These are phyloP conservation scores for Cutaneotrichosporon sp. DNA, from an alignment of 1,284 basidiomycete genomes.

Conservation along the genomic window DNA sequence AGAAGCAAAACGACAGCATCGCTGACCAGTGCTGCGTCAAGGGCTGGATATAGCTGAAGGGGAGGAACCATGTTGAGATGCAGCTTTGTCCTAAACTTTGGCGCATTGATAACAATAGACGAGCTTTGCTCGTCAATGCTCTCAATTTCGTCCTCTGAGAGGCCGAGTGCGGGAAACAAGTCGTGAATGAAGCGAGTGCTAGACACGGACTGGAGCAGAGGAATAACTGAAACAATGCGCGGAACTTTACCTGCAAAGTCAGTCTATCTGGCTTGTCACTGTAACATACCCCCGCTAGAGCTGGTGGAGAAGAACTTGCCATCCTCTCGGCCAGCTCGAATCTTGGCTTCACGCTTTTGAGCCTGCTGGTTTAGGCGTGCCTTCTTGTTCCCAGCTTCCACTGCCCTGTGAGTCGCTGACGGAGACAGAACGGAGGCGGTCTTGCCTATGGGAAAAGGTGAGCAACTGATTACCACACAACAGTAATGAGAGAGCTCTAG, in stretches of 20 bases:
- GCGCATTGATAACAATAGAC: conserved; percentile 67
- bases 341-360: conserved; percentile 56
- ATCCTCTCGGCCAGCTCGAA: conserved; percentile 56
- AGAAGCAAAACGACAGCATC: conserved; percentile 75
- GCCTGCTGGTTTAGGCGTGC: conserved; percentile 39
- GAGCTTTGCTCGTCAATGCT: conserved; percentile 13
- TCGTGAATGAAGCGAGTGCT: conserved; percentile 66
- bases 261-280: neutral
- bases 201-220: conserved; percentile 48
- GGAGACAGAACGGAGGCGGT: conserved; percentile 46
- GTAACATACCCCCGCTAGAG: conserved; percentile 41
- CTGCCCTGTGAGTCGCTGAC: conserved; percentile 21
- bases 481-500: too few species aligned
- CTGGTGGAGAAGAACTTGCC: conserved; percentile 47
- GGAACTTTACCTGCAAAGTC: conserved; percentile 42
- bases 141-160: conserved; percentile 52
- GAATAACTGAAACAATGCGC: conserved; percentile 49
- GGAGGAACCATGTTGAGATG: conserved; percentile 76
- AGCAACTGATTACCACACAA: neutral
- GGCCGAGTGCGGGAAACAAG: conserved; percentile 63
- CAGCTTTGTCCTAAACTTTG: conserved; percentile 80
- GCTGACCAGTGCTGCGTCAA: conserved; percentile 82
- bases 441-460: conserved; percentile 55
- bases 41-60: conserved; percentile 64
- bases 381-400: conserved; percentile 35